Evolutionary conservation across 768 basidiomycete species (phyloP).

Genomic region (Mycena epipterygia): DNA sequence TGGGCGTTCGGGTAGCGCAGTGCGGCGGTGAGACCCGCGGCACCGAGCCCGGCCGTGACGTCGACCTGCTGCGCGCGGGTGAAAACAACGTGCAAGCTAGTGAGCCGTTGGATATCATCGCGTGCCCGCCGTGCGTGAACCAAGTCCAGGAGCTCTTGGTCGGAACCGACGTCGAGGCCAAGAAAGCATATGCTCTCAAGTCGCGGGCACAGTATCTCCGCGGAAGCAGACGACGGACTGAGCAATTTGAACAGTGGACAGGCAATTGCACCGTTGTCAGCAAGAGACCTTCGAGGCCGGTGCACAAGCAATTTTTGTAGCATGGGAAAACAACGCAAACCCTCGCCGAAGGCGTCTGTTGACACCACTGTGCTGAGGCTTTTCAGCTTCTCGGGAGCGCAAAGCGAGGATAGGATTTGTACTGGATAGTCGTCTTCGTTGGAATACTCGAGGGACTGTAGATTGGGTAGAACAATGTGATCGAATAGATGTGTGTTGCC

Average conservation of each 20-base stretch:
- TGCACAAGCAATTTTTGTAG: background rate
- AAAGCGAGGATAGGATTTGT: background rate
- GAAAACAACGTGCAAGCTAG: background rate
- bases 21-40: background rate
- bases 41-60: background rate
- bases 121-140: background rate
- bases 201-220: background rate
- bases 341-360: background rate
- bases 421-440: background rate
- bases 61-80: background rate
- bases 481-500: background rate
- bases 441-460: background rate
- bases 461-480: background rate
- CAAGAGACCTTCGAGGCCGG: background rate
- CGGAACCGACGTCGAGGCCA: background rate
- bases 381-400: background rate
- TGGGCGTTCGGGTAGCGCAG: constrained; percentile 11
- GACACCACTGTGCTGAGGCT: background rate
- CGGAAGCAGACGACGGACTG: background rate
- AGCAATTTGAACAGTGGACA: background rate
- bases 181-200: background rate
- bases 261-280: background rate
- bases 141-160: background rate
- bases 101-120: background rate
- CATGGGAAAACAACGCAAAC: background rate